These are phyloP conservation scores for Marasmius sp. DNA, from an alignment of 1,284 basidiomycete genomes.

Conservation along the genomic window DNA sequence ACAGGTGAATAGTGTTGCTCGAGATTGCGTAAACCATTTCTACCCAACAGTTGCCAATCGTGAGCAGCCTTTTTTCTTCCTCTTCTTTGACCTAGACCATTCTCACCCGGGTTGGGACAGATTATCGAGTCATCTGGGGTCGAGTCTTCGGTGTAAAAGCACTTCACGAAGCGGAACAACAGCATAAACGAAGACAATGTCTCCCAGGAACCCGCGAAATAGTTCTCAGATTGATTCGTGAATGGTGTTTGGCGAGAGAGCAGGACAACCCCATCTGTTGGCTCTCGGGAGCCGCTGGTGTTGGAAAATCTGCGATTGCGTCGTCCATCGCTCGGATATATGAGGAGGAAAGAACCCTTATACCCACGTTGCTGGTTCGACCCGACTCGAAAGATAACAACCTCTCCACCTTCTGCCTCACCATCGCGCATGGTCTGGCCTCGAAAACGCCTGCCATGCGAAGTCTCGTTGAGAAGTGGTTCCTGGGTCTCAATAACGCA, in stretches of 20 bases:
- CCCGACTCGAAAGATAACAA: background rate
- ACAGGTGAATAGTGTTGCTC: too few species aligned
- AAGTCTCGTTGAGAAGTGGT: background rate
- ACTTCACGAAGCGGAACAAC: background rate
- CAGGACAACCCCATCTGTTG: constrained; percentile 9
- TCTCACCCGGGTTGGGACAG: too few species aligned
- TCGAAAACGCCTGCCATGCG: background rate
- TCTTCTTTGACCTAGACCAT: too few species aligned
- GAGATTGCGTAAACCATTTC: too few species aligned
- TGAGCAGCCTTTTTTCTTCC: too few species aligned
- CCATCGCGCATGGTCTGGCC: constrained; percentile 1
- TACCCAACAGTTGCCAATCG: too few species aligned
- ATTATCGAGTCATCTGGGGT: background rate
- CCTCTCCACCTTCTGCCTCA: background rate
- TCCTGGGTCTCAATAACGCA: background rate
- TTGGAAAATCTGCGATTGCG: constrained; percentile 9
- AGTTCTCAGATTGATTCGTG: constrained; percentile 8
- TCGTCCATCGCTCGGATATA: constrained; percentile 14
- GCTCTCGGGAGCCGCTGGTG: constrained; percentile 17
- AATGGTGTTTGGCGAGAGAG: constrained; percentile 7
- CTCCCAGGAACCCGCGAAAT: constrained; percentile 11
- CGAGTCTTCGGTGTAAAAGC: background rate
- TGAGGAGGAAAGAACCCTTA: background rate
- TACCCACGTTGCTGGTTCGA: constrained; percentile 18
- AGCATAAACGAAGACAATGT: constrained; percentile 7